Base-by-base conservation (phyloP, 208 protist species). In the Kentomonas sorsogonicus region DNA sequence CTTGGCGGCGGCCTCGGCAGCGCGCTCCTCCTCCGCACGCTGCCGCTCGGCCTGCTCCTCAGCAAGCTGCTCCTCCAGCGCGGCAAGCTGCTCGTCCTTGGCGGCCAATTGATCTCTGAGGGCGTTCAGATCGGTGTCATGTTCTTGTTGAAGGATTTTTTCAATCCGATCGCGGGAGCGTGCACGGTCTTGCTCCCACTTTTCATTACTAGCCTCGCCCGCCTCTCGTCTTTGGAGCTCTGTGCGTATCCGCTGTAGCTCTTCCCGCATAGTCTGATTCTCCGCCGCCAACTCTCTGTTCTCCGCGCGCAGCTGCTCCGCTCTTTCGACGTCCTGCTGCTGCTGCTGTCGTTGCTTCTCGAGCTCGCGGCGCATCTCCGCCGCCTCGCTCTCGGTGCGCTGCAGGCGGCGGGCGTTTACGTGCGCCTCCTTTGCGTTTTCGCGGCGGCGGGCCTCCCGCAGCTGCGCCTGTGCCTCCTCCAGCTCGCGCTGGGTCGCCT, bases 381-480 rank as follows among this genome's bases (percentile, higher is more conserved):
- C n/a, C n/a, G n/a, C n/a, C n/a, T n/a, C n/a, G n/a, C n/a, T n/a
- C n/a, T n/a, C n/a, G n/a, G n/a, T n/a, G n/a, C n/a, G n/a, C n/a
- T 18, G 0, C 13, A 29, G 3, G 13, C 20, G 3, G 0, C 5
- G 9, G 3, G 43, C 3, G 4, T 29, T 27, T 4, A 23, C 10
- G 1, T 50, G 22, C 15, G 16, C 23, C 1, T 23, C 40, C 0
- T 59, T 41, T 16, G 10, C 18, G 18, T 39, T 5, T 27, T 59
- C 53, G 1, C 46, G 40, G 6, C 40, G 40, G 18, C 53, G 40
- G 40, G 48, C 7, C 0, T 41, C 40, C 40, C 48, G 53, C 3
- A 59, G 29, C 34, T 59, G 40, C 2, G 46, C 53, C 22, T 39
- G 9, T 20, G 45, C 47, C 58, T 53, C 58, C 38, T 31, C 31